A percentile compares a stretch with the other conserved stretches of the same genome.
These are phyloP conservation scores for Phytomonas sp. DNA, from an alignment of 208 protist species.

Conservation along the genomic window DNA sequence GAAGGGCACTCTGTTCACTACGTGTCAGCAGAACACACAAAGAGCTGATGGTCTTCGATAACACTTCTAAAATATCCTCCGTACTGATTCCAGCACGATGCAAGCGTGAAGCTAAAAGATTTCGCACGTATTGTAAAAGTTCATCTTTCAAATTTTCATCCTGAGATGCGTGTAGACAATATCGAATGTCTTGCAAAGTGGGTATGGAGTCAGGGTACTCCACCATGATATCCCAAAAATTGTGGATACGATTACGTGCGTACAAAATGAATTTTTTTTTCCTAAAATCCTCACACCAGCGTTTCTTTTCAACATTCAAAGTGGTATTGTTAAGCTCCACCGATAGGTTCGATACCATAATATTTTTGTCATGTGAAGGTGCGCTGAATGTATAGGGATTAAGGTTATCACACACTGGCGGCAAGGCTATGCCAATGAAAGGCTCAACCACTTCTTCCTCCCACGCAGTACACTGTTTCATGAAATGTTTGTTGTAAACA, in stretches of 20 bases:
- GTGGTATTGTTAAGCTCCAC: neutral
- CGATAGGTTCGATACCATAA: neutral
- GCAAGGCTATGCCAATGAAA: slow-evolving; percentile 55
- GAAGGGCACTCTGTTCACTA: slow-evolving; percentile 67
- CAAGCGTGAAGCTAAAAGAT: slow-evolving; percentile 62
- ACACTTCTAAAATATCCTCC: slow-evolving; percentile 77
- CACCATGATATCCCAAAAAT: slow-evolving; percentile 80
- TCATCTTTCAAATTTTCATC: slow-evolving; percentile 40
- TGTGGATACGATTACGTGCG: slow-evolving; percentile 44
- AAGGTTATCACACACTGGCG: slow-evolving; percentile 1
- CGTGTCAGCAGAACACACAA: slow-evolving; percentile 65
- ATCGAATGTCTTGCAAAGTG: slow-evolving; percentile 65
- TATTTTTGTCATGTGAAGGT: neutral
- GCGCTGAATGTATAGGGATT: neutral
- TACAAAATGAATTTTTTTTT: slow-evolving; percentile 44
- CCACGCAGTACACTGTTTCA: slow-evolving; percentile 54
- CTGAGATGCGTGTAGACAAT: slow-evolving; percentile 46
- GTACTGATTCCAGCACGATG: slow-evolving; percentile 79
- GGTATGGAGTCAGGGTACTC: slow-evolving; percentile 79
- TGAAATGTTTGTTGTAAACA: slow-evolving; percentile 43
- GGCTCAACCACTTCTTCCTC: slow-evolving; percentile 56
- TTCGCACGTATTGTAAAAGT: slow-evolving; percentile 42
- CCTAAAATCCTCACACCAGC: slow-evolving; percentile 62
- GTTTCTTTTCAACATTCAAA: slow-evolving; percentile 16
- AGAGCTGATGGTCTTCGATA: slow-evolving; percentile 69